Base-by-base conservation (phyloP, 192 early-diverging fungal genomes). In the Podila epicladia region DNA sequence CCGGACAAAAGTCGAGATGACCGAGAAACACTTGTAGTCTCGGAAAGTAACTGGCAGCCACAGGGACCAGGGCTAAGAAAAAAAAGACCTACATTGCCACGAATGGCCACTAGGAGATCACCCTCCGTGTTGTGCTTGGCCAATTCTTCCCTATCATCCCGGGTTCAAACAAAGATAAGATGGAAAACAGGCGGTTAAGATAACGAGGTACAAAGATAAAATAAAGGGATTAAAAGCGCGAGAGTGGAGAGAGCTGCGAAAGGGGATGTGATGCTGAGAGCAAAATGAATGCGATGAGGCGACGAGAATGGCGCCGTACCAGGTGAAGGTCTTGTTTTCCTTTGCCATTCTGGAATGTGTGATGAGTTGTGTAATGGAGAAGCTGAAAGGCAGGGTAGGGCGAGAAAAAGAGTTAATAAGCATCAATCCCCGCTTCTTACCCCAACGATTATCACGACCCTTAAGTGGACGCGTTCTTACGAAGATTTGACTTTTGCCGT, bases 61-160 rank as follows among this genome's bases (percentile, higher is more conserved):
- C 2, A 15, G 2, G 50, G 50, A 26, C 24, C 53, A 26, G 20
- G 22, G 24, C 22, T 7, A 12, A 55, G 17, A 26, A 9, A 1
- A 22, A 55, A 49, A 32, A 31, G 12, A 63, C 75, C 58, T 79
- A 79, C 79, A 33, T 85, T 87, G 69, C 87, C 85, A 65, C 83
- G 79, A 29, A 86, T 35, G 29, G 83, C 80, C 41, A 88, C 67
- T 60, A 75, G 75, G 17, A 82, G 69, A 31, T 87, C 83, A 26
- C 64, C 65, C 5, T 38, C 48, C n/a, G 58, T 82, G 59, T 85
- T 86, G 64, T 88, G 87, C 17, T 55, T 62, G 0, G 87, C 71
- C 22, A 88, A 15, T 58, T 88, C 83, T 74, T 82, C 71, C 84
- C 84, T 79, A 55, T 31, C 26, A 17, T 24, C 5, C 22, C 15